A percentile compares a stretch with the other conserved stretches of the same genome.
Evolutionary conservation across 176 grass and related monocot genomes (phyloP).

Genomic region (Musa acuminata): DNA sequence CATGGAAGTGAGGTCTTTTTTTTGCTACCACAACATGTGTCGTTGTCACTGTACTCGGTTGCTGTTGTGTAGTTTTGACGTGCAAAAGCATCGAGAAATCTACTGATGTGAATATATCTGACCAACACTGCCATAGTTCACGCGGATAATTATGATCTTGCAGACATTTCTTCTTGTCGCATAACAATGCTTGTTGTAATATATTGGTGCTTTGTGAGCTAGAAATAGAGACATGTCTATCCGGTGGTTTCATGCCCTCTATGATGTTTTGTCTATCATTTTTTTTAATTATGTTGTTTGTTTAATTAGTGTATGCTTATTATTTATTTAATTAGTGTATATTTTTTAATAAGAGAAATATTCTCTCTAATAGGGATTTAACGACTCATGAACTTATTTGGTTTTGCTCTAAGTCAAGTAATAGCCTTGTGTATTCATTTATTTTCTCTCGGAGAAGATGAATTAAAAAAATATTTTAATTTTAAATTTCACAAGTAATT

Average conservation of each 20-base stretch:
- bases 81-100: neutral
- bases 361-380: no score
- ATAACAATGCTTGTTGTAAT: neutral
- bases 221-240: neutral
- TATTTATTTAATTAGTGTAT: no score
- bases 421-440: no score
- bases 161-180: no score
- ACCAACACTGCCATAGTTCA: neutral
- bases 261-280: neutral
- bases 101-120: neutral
- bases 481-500: no score
- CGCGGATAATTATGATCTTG: no score
- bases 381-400: no score
- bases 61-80: neutral
- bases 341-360: no score
- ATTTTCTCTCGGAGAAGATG: no score
- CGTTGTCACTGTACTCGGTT: neutral
- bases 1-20: slow-evolving; percentile 60
- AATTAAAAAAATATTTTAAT: no score
- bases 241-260: neutral
- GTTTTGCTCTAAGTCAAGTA: no score
- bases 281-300: neutral
- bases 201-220: neutral
- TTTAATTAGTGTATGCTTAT: neutral
- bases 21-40: neutral